Conservation (phyloP, 2,329 filamentous ascomycete species). For the Dactylellina haptotyla region DNA sequence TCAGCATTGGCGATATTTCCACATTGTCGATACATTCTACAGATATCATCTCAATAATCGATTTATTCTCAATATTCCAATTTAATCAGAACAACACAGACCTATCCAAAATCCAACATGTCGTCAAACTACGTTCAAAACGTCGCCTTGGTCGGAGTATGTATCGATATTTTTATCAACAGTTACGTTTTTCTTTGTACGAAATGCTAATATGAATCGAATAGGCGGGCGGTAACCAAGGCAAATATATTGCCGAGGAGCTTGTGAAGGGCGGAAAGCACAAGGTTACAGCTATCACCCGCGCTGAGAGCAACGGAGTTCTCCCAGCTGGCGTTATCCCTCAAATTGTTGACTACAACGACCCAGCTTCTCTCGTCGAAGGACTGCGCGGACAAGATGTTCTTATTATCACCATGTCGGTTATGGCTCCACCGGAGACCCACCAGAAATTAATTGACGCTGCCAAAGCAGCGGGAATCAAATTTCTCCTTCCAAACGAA, state of each 20-base stretch:
- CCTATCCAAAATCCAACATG: slow-evolving; percentile 42
- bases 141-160: slow-evolving; percentile 49
- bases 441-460: slow-evolving; percentile 67
- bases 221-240: slow-evolving; percentile 61
- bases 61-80: not conserved
- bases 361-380: slow-evolving; percentile 63
- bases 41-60: not conserved
- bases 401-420: slow-evolving; percentile 68
- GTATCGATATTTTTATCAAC: not conserved
- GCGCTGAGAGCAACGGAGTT: slow-evolving; percentile 62
- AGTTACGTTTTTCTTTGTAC: not conserved
- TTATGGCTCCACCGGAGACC: slow-evolving; percentile 63
- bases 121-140: slow-evolving; percentile 42
- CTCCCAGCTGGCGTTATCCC: slow-evolving; percentile 64
- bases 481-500: slow-evolving; percentile 69
- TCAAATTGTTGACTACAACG: slow-evolving; percentile 64
- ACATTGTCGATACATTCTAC: not conserved
- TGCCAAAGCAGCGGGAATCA: slow-evolving; percentile 68
- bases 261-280: slow-evolving; percentile 66
- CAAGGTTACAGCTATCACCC: slow-evolving; percentile 66
- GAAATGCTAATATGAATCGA: not conserved
- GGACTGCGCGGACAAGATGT: slow-evolving; percentile 69
- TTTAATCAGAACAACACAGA: not conserved
- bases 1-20: not conserved
- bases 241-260: slow-evolving; percentile 57